phyloP scores from a whole-genome alignment of 2,329 filamentous ascomycete genomes.

The Cadophora sp. region DNA sequence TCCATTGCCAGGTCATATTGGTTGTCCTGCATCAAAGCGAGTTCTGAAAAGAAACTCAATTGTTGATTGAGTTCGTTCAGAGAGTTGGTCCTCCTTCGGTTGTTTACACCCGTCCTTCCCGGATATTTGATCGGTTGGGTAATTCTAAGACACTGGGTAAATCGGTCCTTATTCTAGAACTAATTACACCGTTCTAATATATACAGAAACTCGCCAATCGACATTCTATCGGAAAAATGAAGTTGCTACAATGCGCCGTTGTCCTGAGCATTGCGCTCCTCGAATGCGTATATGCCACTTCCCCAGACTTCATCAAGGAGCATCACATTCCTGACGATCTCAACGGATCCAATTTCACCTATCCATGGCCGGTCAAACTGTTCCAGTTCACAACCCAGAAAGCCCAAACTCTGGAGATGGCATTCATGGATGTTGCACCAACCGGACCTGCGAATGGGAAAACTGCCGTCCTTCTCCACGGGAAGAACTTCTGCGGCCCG shows the following conservation, averaged over 20 bases:
- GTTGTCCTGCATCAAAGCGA: not conserved
- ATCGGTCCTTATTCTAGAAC: not conserved
- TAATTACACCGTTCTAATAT: not conserved
- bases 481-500: slow-evolving; percentile 62
- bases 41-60: not conserved
- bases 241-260: not conserved
- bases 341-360: slow-evolving; percentile 50
- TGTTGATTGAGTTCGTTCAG: not conserved
- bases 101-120: not conserved
- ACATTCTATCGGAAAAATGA: not conserved
- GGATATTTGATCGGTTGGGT: not conserved
- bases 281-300: not conserved
- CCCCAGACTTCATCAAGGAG: slow-evolving; percentile 7
- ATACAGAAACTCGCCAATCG: not conserved
- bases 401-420: slow-evolving; percentile 56
- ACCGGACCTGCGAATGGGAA: slow-evolving; percentile 43
- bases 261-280: not conserved
- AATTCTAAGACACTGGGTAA: not conserved
- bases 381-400: slow-evolving; percentile 56
- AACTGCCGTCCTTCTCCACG: slow-evolving; percentile 56
- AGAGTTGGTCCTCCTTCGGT: not conserved
- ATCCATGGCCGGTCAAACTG: slow-evolving; percentile 57
- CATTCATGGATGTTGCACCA: slow-evolving; percentile 60
- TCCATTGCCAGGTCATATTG: not conserved
- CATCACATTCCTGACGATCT: slow-evolving; percentile 16